Conservation (phyloP, 768 basidiomycete species). For the Leccinum ochraceum region DNA sequence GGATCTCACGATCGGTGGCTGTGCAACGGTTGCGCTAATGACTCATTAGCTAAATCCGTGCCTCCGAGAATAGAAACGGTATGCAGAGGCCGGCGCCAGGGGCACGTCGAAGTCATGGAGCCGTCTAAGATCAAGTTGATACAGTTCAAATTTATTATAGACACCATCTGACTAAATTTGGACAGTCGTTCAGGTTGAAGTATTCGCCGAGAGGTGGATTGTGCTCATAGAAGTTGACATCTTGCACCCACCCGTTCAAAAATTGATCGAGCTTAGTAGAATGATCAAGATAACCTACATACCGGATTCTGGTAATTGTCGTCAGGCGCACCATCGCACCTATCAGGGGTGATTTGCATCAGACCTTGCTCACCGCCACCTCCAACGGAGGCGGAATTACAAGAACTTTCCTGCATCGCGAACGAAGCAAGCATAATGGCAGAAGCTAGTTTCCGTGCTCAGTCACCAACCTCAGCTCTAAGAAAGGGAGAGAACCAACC, state of each 20-base stretch:
- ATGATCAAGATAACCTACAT: slow-evolving; percentile 1
- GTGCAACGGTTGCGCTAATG: slow-evolving; percentile 7
- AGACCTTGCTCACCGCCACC: slow-evolving; percentile 82
- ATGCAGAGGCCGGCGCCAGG: too few relatives aligned
- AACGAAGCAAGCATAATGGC: slow-evolving; percentile 81
- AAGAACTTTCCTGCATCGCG: slow-evolving; percentile 86
- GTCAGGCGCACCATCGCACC: slow-evolving; percentile 59
- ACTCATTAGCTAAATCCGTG: neutral
- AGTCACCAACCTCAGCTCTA: neutral
- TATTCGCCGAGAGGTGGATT: slow-evolving; percentile 56
- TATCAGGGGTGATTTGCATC: slow-evolving; percentile 83
- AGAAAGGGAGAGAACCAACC: slow-evolving; percentile 31
- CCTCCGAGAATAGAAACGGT: neutral
- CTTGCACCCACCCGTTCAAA: slow-evolving; percentile 72
- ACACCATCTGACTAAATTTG: slow-evolving; percentile 1
- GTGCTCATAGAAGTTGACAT: slow-evolving; percentile 50
- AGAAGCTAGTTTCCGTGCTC: slow-evolving; percentile 46
- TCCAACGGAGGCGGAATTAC: slow-evolving; percentile 66
- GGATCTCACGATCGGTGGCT: slow-evolving; percentile 35
- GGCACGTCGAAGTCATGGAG: too few relatives aligned
- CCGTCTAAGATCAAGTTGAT: neutral
- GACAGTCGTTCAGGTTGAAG: slow-evolving; percentile 57
- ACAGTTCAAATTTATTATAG: neutral
- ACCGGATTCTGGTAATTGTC: slow-evolving; percentile 45
- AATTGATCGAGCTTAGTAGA: slow-evolving; percentile 60